Evolutionary conservation across 1,284 basidiomycete genomes (phyloP), one percentile per base, ranked within the genome.

Genomic region (Cutaneotrichosporon dermatis): DNA sequence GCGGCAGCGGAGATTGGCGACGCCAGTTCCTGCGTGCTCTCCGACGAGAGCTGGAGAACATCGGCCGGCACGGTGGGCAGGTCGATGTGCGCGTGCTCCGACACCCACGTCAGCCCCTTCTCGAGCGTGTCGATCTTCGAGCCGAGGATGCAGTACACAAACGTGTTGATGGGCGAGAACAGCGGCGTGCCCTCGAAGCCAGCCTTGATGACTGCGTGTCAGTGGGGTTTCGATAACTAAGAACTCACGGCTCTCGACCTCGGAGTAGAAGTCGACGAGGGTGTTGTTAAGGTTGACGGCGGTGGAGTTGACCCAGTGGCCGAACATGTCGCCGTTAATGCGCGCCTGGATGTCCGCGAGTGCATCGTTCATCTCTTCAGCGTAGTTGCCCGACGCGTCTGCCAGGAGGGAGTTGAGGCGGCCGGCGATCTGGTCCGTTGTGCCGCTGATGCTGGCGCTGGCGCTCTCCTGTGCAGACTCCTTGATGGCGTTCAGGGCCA

Each of bases 241-340:
- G 9, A 6, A 67, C 73, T 67, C 50, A 75, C 74, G 63, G 13
- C 62, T 57, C 56, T 76, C 78, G 8, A 83, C 66, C 8, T 76
- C 79, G 58, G 74, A 71, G 61, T 82, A 80, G 57, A 83, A 82
- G 41, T 79, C 74, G 35, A 79, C 80, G 34, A 83, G 67, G 0
- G 81, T 82, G 12, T 68, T 60, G 60, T 99, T 99, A 65, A 99
- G 84, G 6, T 87, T 87, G 4, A 85, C 84, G 0, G 92, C 94
- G 1, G 94, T 96, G n/a, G 82, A 84, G 70, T 96, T 92, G 54
- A 98, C 86, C 94, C 93, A 98, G 1, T 59, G 58, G 12, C 90
- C 88, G 63, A 98, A 95, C 48, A 97, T 77, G n/a, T 90, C 88
- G 41, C 89, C 78, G 75, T 98, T 92, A 75, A 98, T 85, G 10